Conservation (phyloP, 2,329 filamentous ascomycete genomes). For the Zymoseptoria passerinii region DNA sequence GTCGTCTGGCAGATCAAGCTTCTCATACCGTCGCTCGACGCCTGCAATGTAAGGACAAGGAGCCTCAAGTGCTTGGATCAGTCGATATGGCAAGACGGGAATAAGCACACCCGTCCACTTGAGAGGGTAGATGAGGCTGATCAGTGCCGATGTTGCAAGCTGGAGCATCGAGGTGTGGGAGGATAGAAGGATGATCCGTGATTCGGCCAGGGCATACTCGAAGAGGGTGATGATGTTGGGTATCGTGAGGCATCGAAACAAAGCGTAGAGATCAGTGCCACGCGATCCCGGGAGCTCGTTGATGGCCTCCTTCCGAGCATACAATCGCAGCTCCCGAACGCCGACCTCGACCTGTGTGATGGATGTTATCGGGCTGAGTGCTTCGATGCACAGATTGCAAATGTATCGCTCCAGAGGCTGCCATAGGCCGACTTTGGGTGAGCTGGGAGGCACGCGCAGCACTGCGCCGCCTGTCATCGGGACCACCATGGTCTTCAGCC, state of each 20-base stretch:
- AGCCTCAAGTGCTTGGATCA: conserved; percentile 85
- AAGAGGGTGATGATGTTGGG: conserved; percentile 88
- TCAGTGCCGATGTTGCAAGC: conserved; percentile 79
- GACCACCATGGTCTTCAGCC: conserved; percentile 86
- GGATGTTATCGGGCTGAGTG: conserved; percentile 81
- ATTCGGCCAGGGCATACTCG: conserved; percentile 87
- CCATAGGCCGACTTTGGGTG: conserved; percentile 86
- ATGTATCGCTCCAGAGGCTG: conserved; percentile 95
- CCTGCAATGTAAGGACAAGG: conserved; percentile 97
- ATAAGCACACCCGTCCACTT: conserved; percentile 94
- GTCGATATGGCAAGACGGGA: conserved; percentile 74
- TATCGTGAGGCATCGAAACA: conserved; percentile 83
- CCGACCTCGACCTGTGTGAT: conserved; percentile 93
- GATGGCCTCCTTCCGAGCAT: conserved; percentile 81
- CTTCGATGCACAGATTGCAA: conserved; percentile 91
- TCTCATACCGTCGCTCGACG: conserved; percentile 84
- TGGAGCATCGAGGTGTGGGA: conserved; percentile 96
- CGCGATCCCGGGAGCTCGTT: conserved; percentile 92
- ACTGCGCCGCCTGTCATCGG: conserved; percentile 89
- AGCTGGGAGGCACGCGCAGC: conserved; percentile 75
- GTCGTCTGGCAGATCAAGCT: conserved; percentile 78
- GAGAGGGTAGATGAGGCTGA: conserved; percentile 77
- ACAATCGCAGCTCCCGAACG: conserved; percentile 80
- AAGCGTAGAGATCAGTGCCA: conserved; percentile 83
- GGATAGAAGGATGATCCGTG: conserved; percentile 89